Evolutionary conservation across 2,329 filamentous ascomycete species (phyloP), one percentile per base, ranked within the genome.

Genomic region (Cladosporium sp.): DNA sequence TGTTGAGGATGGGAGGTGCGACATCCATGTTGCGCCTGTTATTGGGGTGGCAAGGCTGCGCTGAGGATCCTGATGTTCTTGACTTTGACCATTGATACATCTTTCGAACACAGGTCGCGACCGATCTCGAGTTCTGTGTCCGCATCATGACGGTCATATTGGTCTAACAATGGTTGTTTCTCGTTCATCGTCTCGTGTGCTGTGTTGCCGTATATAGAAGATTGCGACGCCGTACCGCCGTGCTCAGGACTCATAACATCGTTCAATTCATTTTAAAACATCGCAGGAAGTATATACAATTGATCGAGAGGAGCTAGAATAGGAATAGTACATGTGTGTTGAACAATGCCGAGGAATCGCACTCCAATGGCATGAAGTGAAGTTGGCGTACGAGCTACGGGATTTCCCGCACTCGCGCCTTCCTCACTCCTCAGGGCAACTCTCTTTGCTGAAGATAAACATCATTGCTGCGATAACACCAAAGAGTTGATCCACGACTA

Each of bases 21-120:
- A 52, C 63, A 65, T 65, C 63, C 63, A 65, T 32, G 55, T 45
- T 38, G 32, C 43, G 40, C 47, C 42, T 27, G 47, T 51, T 44
- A 51, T 39, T 38, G 30, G n/a, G 37, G 19, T 11, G 19, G 19
- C 15, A n/a, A 7, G 13, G 32, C 15, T 4, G 32, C n/a, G 32
- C 8, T 27, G 22, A 9, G 4, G 9, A 27, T 27, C 22, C 9
- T 27, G 22, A 9, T 5, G 22, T 27, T 27, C 22, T 27, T 27
- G n/a, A n/a, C n/a, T n/a, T n/a, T n/a, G n/a, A n/a, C n/a, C n/a
- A n/a, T n/a, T n/a, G n/a, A n/a, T n/a, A n/a, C n/a, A n/a, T n/a
- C n/a, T n/a, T n/a, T n/a, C n/a, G n/a, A n/a, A n/a, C n/a, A n/a
- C n/a, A n/a, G n/a, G n/a, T n/a, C n/a, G n/a, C n/a, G n/a, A n/a